Evolutionary conservation across 129 eudicot species (phyloP).

Genomic region (Dittrichia graveolens): DNA sequence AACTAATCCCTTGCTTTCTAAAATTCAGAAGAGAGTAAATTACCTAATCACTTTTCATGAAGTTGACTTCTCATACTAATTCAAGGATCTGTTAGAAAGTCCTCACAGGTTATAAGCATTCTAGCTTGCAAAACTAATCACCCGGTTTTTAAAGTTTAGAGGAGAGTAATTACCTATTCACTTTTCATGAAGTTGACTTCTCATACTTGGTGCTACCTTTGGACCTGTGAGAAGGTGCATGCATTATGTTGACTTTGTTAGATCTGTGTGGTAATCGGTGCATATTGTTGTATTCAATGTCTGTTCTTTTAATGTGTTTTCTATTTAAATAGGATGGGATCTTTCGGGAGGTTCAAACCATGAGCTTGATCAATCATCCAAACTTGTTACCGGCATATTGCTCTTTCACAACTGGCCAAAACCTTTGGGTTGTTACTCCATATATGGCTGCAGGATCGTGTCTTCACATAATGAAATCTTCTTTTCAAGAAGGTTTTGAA

Average conservation of each 20-base stretch:
- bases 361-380: constrained; percentile 86
- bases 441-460: constrained; percentile 99
- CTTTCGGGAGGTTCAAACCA: constrained; percentile 95
- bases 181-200: constrained; percentile 1
- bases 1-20: too few relatives aligned
- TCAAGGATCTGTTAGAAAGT: not conserved
- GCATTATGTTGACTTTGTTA: constrained; percentile 17
- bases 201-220: constrained; percentile 4
- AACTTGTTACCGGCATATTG: constrained; percentile 86
- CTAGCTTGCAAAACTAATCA: not conserved
- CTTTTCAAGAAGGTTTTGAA: constrained; percentile 94
- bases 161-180: constrained; percentile 2
- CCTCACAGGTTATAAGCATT: not conserved
- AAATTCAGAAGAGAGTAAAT: too few relatives aligned
- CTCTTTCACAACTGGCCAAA: constrained; percentile 83
- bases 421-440: constrained; percentile 97
- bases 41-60: not conserved
- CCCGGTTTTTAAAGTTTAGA: constrained; percentile 5
- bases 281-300: constrained; percentile 9
- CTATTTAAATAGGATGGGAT: constrained; percentile 71
- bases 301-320: not conserved
- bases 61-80: not conserved
- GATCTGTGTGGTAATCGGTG: constrained; percentile 13
- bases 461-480: constrained; percentile 86
- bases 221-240: constrained; percentile 22